Base-by-base conservation (phyloP, 2,329 filamentous ascomycete species). In the Cadophora malorum region DNA sequence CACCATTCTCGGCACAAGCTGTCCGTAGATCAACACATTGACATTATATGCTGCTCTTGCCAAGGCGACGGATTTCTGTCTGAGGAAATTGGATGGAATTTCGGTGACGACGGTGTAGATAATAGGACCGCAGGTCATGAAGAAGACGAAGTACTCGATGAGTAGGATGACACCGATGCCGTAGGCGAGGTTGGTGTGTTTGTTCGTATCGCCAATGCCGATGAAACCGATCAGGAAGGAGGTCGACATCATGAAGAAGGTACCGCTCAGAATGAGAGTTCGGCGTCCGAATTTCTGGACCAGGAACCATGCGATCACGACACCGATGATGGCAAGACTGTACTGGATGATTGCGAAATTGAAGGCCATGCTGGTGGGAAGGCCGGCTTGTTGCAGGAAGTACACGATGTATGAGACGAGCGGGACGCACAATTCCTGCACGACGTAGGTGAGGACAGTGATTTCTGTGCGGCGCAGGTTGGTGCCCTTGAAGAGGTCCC, bases 381-480 rank as follows among this genome's bases (percentile, higher is more conserved):
- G 31, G 3, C 63, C 63, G 19, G 63, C 63, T 31, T 65, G 53
- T 35, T 60, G 41, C 2, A 65, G 25, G 28, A 65, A 65, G 12
- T 60, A 65, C 2, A 62, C 47, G 16, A 62, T 31, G 31, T 66
- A 55, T 0, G 56, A 65, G 5, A 60, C 53, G 16, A 60, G 63
- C 10, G 53, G 63, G 21, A 60, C 55, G 45, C 53, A 60, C 21
- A 65, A 41, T 45, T 59, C 55, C 25, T 65, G 63, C 1, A 65
- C 64, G 3, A 62, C 64, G 25, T 62, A 66, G 3, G 47, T 50
- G 14, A 61, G 23, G 8, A 61, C 33, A 0, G 49, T 56, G 35
- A 86, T 84, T 71, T 85, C 83, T 0, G 84, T 85, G 14, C 84
- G 80, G 7, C 82, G 78, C 14, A 80, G 72, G 66, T 83, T 83